Percentiles rank a stretch among this genome's conserved stretches.
phyloP scores from a whole-genome alignment of 2,329 filamentous ascomycete species.

The Epichloe gansuensis region DNA sequence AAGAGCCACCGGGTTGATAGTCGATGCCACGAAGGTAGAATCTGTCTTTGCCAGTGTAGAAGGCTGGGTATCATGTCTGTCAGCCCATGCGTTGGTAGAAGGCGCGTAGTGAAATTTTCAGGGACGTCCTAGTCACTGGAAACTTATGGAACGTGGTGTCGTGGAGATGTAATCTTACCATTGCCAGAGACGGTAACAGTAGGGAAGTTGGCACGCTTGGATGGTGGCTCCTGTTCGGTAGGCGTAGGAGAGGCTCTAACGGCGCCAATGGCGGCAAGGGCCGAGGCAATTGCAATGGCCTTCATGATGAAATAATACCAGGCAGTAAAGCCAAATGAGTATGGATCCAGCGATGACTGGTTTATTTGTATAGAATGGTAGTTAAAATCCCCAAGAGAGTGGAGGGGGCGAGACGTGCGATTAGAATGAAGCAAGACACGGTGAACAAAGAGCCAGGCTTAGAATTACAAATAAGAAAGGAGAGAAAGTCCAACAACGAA shows the following conservation, averaged over 20 bases:
- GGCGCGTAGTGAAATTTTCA: neutral
- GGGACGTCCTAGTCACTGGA: neutral
- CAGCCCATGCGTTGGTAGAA: neutral
- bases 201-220: constrained; percentile 37
- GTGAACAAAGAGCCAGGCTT: constrained; percentile 6
- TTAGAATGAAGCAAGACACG: constrained; percentile 1
- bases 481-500: constrained; percentile 24
- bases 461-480: constrained; percentile 7
- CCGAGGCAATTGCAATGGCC: constrained; percentile 31
- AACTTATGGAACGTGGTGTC: too few species aligned
- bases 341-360: neutral
- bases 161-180: constrained; percentile 25
- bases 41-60: constrained; percentile 38
- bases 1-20: constrained; percentile 50
- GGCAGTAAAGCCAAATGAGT: constrained; percentile 6
- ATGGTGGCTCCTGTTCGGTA: constrained; percentile 33
- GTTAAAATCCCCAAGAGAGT: constrained; percentile 8
- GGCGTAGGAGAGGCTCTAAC: constrained; percentile 37
- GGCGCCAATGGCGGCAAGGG: constrained; percentile 31
- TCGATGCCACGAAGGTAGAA: constrained; percentile 50
- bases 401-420: constrained; percentile 7
- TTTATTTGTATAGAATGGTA: constrained; percentile 1
- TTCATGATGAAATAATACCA: constrained; percentile 31
- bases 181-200: constrained; percentile 42
- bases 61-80: constrained; percentile 26